Conservation (phyloP, 495 filamentous ascomycete genomes). For the Penicillium longicatenatum region DNA sequence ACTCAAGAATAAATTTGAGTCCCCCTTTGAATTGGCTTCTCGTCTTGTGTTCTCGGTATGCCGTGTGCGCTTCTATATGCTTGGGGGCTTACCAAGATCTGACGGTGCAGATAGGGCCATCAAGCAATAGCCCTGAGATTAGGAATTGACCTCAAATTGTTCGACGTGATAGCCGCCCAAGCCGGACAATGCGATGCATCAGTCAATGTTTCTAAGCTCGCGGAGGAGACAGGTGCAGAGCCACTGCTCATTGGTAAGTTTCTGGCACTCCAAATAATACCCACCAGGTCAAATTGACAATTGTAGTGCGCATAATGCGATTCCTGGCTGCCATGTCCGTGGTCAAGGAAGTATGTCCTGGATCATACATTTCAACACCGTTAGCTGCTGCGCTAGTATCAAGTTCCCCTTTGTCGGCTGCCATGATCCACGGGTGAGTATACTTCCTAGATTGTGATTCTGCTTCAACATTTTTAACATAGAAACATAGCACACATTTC, state of each 20-base stretch:
- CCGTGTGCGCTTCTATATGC: neutral
- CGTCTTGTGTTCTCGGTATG: constrained; percentile 26
- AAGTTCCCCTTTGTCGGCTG: constrained; percentile 16
- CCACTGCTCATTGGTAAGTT: constrained; percentile 22
- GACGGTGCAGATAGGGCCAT: constrained; percentile 15
- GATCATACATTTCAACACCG: constrained; percentile 9
- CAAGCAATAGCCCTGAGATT: constrained; percentile 26
- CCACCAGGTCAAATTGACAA: neutral
- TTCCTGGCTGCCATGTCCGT: constrained; percentile 21
- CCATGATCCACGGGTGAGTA: constrained; percentile 20
- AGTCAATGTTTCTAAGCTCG: constrained; percentile 5
- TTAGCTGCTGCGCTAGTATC: constrained; percentile 20
- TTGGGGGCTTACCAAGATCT: neutral
- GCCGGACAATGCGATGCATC: neutral
- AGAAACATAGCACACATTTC: constrained; percentile 13
- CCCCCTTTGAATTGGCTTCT: constrained; percentile 7
- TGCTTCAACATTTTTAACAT: neutral
- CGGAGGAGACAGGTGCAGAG: constrained; percentile 15
- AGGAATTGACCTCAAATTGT: constrained; percentile 23
- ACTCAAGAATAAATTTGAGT: constrained; percentile 11
- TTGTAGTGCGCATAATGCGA: constrained; percentile 14
- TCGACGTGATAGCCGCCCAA: constrained; percentile 19
- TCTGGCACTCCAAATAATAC: neutral
- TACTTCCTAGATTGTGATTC: neutral
- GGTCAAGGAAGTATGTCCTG: constrained; percentile 12